These are phyloP conservation scores for Malus hybrid DNA, from an alignment of 331 rosid genomes.

Conservation along the genomic window DNA sequence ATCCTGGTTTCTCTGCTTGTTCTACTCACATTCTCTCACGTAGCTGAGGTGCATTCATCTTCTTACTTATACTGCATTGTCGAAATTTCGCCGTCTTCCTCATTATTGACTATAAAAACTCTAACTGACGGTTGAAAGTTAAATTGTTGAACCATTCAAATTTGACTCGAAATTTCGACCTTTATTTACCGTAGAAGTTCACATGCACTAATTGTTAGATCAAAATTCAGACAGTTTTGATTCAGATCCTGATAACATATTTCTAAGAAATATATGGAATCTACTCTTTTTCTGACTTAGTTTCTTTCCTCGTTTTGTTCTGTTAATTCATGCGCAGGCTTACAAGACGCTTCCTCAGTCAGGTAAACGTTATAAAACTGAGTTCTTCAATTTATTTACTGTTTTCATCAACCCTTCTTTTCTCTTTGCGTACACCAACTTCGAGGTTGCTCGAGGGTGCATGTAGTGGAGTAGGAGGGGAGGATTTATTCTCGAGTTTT, in stretches of 20 bases:
- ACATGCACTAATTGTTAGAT: too few relatives aligned
- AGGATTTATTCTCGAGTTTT: background rate
- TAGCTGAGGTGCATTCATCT: conserved; percentile 37
- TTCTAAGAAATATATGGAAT: background rate
- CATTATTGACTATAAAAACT: background rate
- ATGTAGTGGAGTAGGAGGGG: background rate
- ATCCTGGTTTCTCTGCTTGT: conserved; percentile 49
- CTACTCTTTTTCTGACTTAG: background rate
- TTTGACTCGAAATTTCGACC: too few relatives aligned
- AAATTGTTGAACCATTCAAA: too few relatives aligned
- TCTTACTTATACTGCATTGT: too few relatives aligned
- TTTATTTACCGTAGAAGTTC: too few relatives aligned
- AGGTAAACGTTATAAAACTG: conserved; percentile 26
- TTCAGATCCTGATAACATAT: too few relatives aligned
- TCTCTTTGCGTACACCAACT: background rate
- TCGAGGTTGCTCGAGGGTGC: background rate
- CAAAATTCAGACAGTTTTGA: too few relatives aligned
- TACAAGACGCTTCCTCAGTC: conserved; percentile 41
- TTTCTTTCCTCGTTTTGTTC: background rate
- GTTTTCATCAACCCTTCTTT: background rate
- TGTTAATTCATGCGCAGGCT: conserved; percentile 35
- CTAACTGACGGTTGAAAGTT: too few relatives aligned
- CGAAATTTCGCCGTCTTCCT: background rate
- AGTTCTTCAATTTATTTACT: background rate
- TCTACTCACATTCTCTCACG: conserved; percentile 44